Conservation (phyloP, 2,329 filamentous ascomycete genomes). For the Lachnellula cervina region DNA sequence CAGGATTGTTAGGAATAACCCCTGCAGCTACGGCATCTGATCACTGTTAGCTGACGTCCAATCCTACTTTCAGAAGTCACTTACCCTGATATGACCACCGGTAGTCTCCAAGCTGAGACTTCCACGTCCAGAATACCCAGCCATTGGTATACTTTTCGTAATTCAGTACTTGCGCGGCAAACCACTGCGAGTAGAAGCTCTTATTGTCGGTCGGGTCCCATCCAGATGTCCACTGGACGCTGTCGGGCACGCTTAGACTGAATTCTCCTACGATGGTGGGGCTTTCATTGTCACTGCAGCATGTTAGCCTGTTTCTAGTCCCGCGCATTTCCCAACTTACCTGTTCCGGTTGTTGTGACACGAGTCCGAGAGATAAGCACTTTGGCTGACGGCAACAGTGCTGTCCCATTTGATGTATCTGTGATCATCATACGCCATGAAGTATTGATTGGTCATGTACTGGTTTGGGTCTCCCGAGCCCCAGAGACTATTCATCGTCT, state of each 20-base stretch:
- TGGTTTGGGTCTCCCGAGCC: slow-evolving; percentile 49
- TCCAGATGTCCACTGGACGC: slow-evolving; percentile 40
- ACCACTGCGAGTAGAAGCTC: slow-evolving; percentile 52
- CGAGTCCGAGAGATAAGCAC: slow-evolving; percentile 45
- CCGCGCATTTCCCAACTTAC: background rate
- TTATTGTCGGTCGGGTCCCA: slow-evolving; percentile 39
- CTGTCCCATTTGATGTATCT: slow-evolving; percentile 52
- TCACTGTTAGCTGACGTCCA: background rate
- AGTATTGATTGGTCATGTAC: slow-evolving; percentile 39
- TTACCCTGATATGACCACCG: slow-evolving; percentile 44
- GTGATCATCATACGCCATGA: slow-evolving; percentile 48
- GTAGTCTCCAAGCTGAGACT: slow-evolving; percentile 44
- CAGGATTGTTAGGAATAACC: slow-evolving; percentile 34
- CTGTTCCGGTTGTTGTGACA: slow-evolving; percentile 44
- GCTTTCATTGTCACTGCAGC: slow-evolving; percentile 21
- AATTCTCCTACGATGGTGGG: slow-evolving; percentile 56
- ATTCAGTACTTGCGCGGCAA: slow-evolving; percentile 49
- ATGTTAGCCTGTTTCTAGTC: background rate
- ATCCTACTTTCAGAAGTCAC: background rate
- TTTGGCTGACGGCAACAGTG: slow-evolving; percentile 39
- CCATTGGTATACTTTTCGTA: slow-evolving; percentile 48
- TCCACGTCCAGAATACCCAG: slow-evolving; percentile 61
- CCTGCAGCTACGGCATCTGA: slow-evolving; percentile 35
- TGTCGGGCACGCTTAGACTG: slow-evolving; percentile 47
- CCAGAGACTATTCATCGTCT: slow-evolving; percentile 50